phyloP scores from a whole-genome alignment of 441 rosid species.

The Raphanus hybrid region DNA sequence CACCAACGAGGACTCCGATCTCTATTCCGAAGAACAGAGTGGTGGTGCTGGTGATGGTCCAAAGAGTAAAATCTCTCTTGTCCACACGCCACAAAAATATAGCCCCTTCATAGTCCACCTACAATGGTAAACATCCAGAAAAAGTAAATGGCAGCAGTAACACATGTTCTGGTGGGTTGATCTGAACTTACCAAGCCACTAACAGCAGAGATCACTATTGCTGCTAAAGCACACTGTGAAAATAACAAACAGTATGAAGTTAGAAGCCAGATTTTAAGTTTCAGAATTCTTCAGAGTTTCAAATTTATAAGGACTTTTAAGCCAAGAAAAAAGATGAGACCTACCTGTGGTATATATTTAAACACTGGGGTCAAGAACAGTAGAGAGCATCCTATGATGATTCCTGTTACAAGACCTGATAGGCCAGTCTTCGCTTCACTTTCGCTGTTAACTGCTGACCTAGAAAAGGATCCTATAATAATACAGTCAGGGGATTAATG shows the following conservation, averaged over 20 bases:
- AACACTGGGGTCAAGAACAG: slow-evolving; percentile 84
- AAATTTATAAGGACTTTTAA: slow-evolving; percentile 17
- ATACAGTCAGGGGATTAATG: slow-evolving; percentile 27
- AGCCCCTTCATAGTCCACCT: slow-evolving; percentile 96
- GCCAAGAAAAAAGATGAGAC: slow-evolving; percentile 51
- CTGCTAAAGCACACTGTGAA: slow-evolving; percentile 93
- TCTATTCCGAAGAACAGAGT: slow-evolving; percentile 96
- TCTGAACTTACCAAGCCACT: slow-evolving; percentile 78
- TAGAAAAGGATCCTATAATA: slow-evolving; percentile 81
- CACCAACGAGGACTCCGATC: slow-evolving; percentile 98
- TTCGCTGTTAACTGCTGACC: slow-evolving; percentile 97
- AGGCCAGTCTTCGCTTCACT: slow-evolving; percentile 94
- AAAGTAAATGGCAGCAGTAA: background rate
- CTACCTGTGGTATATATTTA: slow-evolving; percentile 92
- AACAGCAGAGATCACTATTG: slow-evolving; percentile 91
- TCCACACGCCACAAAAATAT: slow-evolving; percentile 92
- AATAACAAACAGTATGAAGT: slow-evolving; percentile 6
- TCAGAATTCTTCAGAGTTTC: background rate
- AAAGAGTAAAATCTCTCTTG: slow-evolving; percentile 95
- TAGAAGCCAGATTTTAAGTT: background rate
- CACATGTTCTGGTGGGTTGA: slow-evolving; percentile 22
- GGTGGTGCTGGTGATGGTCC: slow-evolving; percentile 79
- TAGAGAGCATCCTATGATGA: slow-evolving; percentile 85
- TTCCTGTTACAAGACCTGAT: slow-evolving; percentile 82
- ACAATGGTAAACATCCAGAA: slow-evolving; percentile 37